Percentiles rank a stretch among this genome's conserved stretches.
Evolutionary conservation across 2,329 filamentous ascomycete genomes (phyloP).

Genomic region (Lasiodiplodia sp.): DNA sequence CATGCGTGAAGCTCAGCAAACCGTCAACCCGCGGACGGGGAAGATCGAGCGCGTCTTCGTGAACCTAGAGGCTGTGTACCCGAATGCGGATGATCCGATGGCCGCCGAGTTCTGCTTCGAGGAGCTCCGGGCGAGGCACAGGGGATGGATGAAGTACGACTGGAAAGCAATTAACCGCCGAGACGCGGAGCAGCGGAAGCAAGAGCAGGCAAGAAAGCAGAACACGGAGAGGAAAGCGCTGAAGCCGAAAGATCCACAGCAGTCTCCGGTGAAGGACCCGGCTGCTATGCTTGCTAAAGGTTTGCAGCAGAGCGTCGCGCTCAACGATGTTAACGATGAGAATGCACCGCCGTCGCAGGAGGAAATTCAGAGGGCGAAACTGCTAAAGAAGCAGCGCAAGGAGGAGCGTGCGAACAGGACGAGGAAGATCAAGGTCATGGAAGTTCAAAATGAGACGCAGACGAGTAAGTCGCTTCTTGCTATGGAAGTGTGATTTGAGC

Average conservation of each 20-base stretch:
- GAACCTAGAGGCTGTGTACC: constrained; percentile 85
- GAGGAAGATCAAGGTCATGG: constrained; percentile 72
- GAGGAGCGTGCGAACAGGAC: constrained; percentile 60
- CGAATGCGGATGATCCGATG: constrained; percentile 70
- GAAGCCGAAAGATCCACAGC: constrained; percentile 24
- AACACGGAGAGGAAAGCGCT: constrained; percentile 14
- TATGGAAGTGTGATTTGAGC: constrained; percentile 6
- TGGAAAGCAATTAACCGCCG: constrained; percentile 55
- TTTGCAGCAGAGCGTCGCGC: constrained; percentile 24
- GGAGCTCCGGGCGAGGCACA: constrained; percentile 80
- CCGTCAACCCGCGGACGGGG: constrained; percentile 81
- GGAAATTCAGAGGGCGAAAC: constrained; percentile 65
- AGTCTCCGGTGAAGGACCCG: constrained; percentile 9
- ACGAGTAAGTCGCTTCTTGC: constrained; percentile 70
- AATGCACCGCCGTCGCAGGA: constrained; percentile 55
- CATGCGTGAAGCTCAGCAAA: constrained; percentile 80
- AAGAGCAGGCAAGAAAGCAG: constrained; percentile 29
- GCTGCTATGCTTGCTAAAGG: constrained; percentile 22
- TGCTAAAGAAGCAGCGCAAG: constrained; percentile 54
- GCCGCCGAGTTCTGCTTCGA: constrained; percentile 87
- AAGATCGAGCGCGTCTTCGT: constrained; percentile 88
- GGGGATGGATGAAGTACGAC: constrained; percentile 69
- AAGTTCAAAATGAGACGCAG: constrained; percentile 82
- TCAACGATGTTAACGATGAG: constrained; percentile 51
- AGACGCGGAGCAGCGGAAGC: constrained; percentile 10